Conservation (phyloP, 495 filamentous ascomycete species). For the Penicillium waksmanii region DNA sequence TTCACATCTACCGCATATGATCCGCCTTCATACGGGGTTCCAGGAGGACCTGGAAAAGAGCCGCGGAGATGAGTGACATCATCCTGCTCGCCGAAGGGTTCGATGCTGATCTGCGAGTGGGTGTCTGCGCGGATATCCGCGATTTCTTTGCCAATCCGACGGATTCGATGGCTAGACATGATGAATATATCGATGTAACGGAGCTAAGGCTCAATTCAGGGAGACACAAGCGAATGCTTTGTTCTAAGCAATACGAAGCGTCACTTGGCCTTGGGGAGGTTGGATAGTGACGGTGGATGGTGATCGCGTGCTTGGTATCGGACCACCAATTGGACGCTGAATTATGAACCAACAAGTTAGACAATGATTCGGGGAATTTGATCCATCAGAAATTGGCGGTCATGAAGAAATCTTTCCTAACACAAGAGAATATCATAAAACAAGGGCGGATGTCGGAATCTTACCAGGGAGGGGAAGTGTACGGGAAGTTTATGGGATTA, state of each 20-base stretch:
- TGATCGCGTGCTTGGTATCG: no score
- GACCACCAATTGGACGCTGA: no score
- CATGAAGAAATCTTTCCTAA: not conserved
- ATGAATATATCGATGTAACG: not conserved
- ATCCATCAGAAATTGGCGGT: no score
- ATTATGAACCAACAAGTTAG: no score
- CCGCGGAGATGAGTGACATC: slow-evolving; percentile 87
- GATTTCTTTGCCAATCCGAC: slow-evolving; percentile 91
- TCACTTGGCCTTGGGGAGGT: not conserved
- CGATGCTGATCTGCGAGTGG: slow-evolving; percentile 71
- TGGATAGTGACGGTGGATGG: not conserved
- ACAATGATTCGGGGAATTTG: no score
- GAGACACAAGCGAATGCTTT: not conserved
- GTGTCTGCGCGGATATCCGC: slow-evolving; percentile 80
- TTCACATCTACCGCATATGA: slow-evolving; percentile 80
- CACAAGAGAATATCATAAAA: no score
- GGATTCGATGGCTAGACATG: slow-evolving; percentile 78
- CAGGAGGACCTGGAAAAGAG: slow-evolving; percentile 83
- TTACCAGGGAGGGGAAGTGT: not conserved
- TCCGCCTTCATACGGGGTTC: slow-evolving; percentile 92
- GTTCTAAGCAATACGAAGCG: not conserved
- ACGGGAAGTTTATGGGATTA: not conserved
- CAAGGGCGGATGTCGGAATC: not conserved
- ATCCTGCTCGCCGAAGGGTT: slow-evolving; percentile 62
- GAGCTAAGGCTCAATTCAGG: not conserved